Percentiles rank a stretch among this genome's conserved stretches.
Conservation (phyloP, 441 rosid genomes). For the Mallotus repandus region DNA sequence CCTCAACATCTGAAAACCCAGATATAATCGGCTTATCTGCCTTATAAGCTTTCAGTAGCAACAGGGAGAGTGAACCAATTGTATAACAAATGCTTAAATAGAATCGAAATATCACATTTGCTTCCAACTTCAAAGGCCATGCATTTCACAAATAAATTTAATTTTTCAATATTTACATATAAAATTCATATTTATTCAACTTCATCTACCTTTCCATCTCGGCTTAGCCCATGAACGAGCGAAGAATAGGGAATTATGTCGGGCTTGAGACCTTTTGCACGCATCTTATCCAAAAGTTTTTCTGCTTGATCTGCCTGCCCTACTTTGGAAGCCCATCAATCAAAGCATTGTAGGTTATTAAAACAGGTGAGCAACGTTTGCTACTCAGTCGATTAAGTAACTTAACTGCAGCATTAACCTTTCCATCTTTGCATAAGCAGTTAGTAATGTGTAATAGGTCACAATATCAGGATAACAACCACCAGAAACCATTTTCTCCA, state of each 20-base stretch:
- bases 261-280: conserved; percentile 69
- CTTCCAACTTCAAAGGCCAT: too few species aligned
- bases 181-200: too few species aligned
- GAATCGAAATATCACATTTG: too few species aligned
- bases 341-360: conserved; percentile 78
- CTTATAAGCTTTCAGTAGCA: too few species aligned
- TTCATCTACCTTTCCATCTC: conserved; percentile 79
- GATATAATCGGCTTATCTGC: too few species aligned
- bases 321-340: conserved; percentile 77
- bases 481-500: conserved; percentile 79
- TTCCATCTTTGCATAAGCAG: conserved; percentile 92
- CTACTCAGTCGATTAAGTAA: conserved; percentile 68
- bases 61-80: too few species aligned
- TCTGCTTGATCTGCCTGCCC: conserved; percentile 77
- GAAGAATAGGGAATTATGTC: conserved; percentile 78
- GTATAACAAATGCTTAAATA: too few species aligned
- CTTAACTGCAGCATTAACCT: conserved; percentile 83
- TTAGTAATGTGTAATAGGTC: conserved; percentile 79
- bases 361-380: conserved; percentile 75
- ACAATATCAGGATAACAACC: conserved; percentile 94
- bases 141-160: too few species aligned
- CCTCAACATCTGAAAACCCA: too few species aligned
- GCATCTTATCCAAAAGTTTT: conserved; percentile 72
- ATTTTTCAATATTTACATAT: too few species aligned
- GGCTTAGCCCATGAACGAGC: conserved; percentile 72